Conservation (phyloP, 176 grass and related monocot species). For the Phoenix roebelenii region DNA sequence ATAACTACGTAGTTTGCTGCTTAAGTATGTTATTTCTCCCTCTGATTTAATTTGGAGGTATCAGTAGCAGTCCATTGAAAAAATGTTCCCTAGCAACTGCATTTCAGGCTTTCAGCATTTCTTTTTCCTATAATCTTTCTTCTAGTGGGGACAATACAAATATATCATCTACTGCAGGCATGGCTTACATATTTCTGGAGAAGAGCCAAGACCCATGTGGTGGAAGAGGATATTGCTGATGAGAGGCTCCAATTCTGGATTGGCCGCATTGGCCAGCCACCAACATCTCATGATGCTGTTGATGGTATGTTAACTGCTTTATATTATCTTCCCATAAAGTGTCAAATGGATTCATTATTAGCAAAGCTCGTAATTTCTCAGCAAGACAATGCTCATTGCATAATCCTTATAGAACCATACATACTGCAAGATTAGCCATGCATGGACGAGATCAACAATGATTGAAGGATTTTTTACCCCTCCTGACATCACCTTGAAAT, state of each 20-base stretch:
- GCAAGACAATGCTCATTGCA: too few relatives aligned
- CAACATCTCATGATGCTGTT: conserved; percentile 76
- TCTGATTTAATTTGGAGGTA: too few relatives aligned
- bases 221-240: conserved; percentile 87
- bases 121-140: background rate
- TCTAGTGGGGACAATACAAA: conserved; percentile 2
- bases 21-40: background rate
- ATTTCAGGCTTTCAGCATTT: background rate
- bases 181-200: conserved; percentile 91
- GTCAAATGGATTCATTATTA: too few relatives aligned
- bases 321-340: background rate
- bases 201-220: conserved; percentile 61
- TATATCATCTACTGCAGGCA: conserved; percentile 28
- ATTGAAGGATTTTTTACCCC: too few relatives aligned
- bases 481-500: too few relatives aligned
- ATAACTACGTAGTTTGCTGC: too few relatives aligned
- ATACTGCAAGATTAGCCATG: too few relatives aligned
- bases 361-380: too few relatives aligned
- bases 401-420: too few relatives aligned
- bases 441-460: too few relatives aligned
- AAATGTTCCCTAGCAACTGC: too few relatives aligned
- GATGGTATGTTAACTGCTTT: conserved; percentile 44
- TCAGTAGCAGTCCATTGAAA: too few relatives aligned
- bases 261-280: conserved; percentile 42
- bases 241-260: conserved; percentile 76